Conservation (phyloP, 2,329 filamentous ascomycete species). For the Ophiocordyceps polyrhachis-furcata region DNA sequence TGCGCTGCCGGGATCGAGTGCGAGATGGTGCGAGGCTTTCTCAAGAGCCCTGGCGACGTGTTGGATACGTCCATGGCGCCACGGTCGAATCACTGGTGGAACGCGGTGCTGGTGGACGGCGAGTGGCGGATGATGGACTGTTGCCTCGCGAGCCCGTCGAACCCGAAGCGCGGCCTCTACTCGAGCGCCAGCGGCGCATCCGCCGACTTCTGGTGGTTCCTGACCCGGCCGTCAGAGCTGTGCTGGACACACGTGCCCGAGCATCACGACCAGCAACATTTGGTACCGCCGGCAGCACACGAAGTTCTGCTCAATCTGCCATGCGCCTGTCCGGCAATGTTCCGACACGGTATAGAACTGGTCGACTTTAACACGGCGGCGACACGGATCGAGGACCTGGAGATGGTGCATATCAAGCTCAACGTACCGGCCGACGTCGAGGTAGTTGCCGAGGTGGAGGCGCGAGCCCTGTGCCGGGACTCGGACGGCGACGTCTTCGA, state of each 20-base stretch:
- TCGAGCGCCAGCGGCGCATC: conserved; percentile 49
- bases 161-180: conserved; percentile 62
- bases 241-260: conserved; percentile 95
- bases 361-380: conserved; percentile 82
- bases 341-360: conserved; percentile 64
- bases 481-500: conserved; percentile 85
- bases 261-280: conserved; percentile 73
- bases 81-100: conserved; percentile 96
- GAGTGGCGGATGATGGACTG: conserved; percentile 97
- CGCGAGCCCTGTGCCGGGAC: conserved; percentile 61
- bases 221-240: conserved; percentile 70
- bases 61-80: conserved; percentile 65
- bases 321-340: conserved; percentile 71
- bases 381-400: conserved; percentile 71
- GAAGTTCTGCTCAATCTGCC: conserved; percentile 77
- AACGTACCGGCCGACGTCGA: conserved; percentile 80
- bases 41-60: conserved; percentile 76
- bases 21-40: conserved; percentile 73
- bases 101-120: conserved; percentile 76
- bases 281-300: conserved; percentile 72
- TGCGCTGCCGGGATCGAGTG: conserved; percentile 70
- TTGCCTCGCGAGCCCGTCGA: conserved; percentile 76
- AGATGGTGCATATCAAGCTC: conserved; percentile 81
- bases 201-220: conserved; percentile 85
- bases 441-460: conserved; percentile 80